A percentile compares a stretch with the other conserved stretches of the same genome.
Conservation (phyloP, 2,329 filamentous ascomycete species). For the Aspergillus vadensis region DNA sequence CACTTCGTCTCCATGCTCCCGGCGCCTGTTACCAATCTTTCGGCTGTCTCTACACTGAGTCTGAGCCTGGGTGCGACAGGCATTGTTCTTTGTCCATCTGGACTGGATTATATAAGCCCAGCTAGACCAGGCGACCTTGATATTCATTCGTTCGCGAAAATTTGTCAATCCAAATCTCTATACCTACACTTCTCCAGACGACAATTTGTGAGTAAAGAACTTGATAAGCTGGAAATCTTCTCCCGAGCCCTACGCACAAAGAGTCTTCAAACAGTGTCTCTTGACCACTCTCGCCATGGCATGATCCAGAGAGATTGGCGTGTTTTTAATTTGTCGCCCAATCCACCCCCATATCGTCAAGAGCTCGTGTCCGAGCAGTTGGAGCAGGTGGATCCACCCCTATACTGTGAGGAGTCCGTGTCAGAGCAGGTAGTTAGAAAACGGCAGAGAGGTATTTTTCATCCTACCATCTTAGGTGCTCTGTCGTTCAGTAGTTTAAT, state of each 20-base stretch:
- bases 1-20: constrained; percentile 16
- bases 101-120: constrained; percentile 16
- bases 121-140: constrained; percentile 12
- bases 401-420: constrained; percentile 15
- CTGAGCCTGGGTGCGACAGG: constrained; percentile 16
- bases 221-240: constrained; percentile 17
- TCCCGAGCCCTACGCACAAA: constrained; percentile 14
- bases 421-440: constrained; percentile 18
- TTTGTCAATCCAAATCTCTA: constrained; percentile 22
- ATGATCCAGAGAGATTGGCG: constrained; percentile 19
- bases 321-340: constrained; percentile 16
- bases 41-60: constrained; percentile 21
- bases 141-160: constrained; percentile 20
- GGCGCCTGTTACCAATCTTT: constrained; percentile 17
- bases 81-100: constrained; percentile 21
- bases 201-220: constrained; percentile 22
- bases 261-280: constrained; percentile 16
- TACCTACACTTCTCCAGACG: constrained; percentile 20
- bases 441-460: constrained; percentile 22
- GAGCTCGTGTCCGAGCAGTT: constrained; percentile 12
- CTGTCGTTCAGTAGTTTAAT: constrained; percentile 16
- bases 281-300: constrained; percentile 20
- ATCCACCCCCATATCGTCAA: constrained; percentile 23
- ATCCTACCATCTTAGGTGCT: constrained; percentile 12
- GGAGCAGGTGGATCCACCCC: constrained; percentile 17